Base-by-base conservation (phyloP, 768 basidiomycete genomes). In the Erythrobasidium yunnanense region DNA sequence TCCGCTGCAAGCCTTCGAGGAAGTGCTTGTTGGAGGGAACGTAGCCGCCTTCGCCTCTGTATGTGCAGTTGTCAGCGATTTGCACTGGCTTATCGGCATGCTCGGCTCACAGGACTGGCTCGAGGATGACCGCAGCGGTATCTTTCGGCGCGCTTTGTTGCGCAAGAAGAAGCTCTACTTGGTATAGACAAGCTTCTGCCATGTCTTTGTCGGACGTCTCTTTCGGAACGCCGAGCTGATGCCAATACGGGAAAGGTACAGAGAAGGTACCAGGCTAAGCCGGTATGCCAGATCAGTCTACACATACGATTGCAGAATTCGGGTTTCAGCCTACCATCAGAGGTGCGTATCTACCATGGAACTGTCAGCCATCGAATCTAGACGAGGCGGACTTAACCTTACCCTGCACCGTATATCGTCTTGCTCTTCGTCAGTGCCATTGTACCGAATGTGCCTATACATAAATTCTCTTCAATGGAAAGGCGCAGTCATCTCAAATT, bases 401-500 rank as follows among this genome's bases (percentile, higher is more conserved):
- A 68, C 29, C 67, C 60, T 17, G 63, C 82, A 25, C 85, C 86
- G 75, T 96, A 96, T 50, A 89, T 79, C 0, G 91, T 93, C 79
- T 96, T 97, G 78, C 87, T 89, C 73, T 82, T 85, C n/a, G 91
- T 97, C 34, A 97, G 79, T 1, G 87, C 87, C 85, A 92, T 90
- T 0, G 90, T 86, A 23, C 90, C 93, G 70, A 83, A 90, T 0
- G 93, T 96, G 42, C 38, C 38, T 42, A 42, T 11, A 42, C 38
- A n/a, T 42, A n/a, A 42, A n/a, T 93, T 4, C 15, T 27, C 22
- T 45, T 58, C 27, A 55, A 20, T 30, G 54, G 6, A 17, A 52
- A 52, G 22, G 51, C 15, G 51, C 22, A 22, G 17, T 15, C 17
- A 52, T 27, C 6, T 15, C 54, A 11, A 18, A 18, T n/a, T 29